These are phyloP conservation scores for Turritis glabra DNA, from an alignment of 345 rosid genomes.

Conservation along the genomic window DNA sequence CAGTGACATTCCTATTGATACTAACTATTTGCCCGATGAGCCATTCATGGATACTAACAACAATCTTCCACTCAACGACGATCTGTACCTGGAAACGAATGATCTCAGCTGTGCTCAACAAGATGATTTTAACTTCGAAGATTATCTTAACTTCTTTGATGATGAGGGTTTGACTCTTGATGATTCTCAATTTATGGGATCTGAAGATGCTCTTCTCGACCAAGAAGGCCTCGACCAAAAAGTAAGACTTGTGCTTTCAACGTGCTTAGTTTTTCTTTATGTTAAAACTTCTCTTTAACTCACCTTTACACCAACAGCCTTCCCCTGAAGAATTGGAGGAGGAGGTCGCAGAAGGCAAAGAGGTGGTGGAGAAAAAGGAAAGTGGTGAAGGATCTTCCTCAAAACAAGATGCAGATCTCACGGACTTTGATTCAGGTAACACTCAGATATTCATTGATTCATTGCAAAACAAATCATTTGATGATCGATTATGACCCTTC, in stretches of 20 bases:
- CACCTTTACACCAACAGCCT: constrained; percentile 45
- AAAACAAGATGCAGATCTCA: constrained; percentile 46
- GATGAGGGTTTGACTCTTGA: constrained; percentile 54
- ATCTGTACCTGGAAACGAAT: constrained; percentile 59
- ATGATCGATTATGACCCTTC: background rate
- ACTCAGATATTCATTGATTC: background rate
- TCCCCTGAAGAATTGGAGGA: constrained; percentile 49
- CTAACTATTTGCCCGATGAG: constrained; percentile 48
- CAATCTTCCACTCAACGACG: constrained; percentile 50
- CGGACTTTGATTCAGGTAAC: constrained; percentile 62
- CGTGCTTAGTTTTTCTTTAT: background rate
- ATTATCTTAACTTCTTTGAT: constrained; percentile 73
- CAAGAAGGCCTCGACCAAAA: constrained; percentile 34
- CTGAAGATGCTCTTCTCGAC: constrained; percentile 35
- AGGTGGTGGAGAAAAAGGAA: constrained; percentile 36
- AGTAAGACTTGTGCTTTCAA: constrained; percentile 41
- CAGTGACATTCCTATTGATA: constrained; percentile 41
- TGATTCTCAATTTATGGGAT: constrained; percentile 48
- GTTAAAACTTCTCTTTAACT: constrained; percentile 2
- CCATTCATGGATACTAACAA: constrained; percentile 54
- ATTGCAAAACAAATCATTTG: background rate
- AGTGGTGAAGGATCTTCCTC: constrained; percentile 59
- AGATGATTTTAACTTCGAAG: constrained; percentile 62
- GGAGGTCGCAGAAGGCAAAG: constrained; percentile 38
- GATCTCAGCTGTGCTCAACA: constrained; percentile 62